Conservation (phyloP, 805 yeast species). For the Yarrowia bubula region DNA sequence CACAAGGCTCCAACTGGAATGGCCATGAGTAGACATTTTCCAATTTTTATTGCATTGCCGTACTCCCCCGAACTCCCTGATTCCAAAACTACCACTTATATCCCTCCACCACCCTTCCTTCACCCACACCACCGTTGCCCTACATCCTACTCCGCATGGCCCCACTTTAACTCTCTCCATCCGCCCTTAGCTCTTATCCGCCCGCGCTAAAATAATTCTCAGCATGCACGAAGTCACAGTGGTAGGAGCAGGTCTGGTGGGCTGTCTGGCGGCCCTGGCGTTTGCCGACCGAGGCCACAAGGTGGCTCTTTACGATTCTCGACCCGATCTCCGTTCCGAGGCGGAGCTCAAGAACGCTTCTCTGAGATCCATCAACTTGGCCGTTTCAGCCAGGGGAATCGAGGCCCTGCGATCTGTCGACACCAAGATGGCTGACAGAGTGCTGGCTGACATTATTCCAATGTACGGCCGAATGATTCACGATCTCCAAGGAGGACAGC, state of each 20-base stretch:
- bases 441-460: conserved; percentile 66
- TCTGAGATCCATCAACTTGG: conserved; percentile 70
- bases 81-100: no score
- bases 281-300: conserved; percentile 66
- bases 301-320: conserved; percentile 69
- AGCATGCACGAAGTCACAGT: conserved; percentile 38
- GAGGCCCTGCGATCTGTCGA: conserved; percentile 65
- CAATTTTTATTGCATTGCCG: no score
- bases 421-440: conserved; percentile 51
- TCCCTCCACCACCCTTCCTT: no score
- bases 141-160: no score
- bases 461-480: conserved; percentile 92
- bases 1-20: no score
- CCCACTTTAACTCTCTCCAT: no score
- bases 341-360: conserved; percentile 31
- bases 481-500: conserved; percentile 58
- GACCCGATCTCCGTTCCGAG: conserved; percentile 61
- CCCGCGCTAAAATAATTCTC: not conserved
- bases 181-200: no score
- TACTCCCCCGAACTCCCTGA: no score
- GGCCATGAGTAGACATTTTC: no score
- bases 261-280: conserved; percentile 80
- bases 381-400: conserved; percentile 84
- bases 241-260: conserved; percentile 90
- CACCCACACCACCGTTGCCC: no score